These are phyloP conservation scores for Plasmodium billcollinsi DNA, from an alignment of 169 alveolate species.

Conservation along the genomic window DNA sequence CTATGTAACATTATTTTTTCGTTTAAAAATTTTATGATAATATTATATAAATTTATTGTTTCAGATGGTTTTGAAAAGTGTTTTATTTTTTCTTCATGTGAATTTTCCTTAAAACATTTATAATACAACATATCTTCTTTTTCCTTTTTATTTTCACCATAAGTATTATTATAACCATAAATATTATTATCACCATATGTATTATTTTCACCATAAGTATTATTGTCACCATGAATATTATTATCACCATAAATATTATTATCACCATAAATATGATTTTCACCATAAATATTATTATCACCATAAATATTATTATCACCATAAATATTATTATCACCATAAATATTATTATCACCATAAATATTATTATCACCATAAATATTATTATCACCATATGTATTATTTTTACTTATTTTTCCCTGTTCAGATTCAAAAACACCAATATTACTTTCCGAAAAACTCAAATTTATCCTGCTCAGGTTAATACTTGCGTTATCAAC, in stretches of 20 bases:
- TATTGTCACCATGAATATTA: neutral
- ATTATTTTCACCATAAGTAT: neutral
- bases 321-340: neutral
- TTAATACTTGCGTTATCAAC: no score
- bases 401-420: neutral
- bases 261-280: neutral
- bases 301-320: neutral
- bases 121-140: neutral
- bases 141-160: neutral
- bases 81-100: neutral
- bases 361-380: neutral
- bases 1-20: constrained; percentile 5
- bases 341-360: neutral
- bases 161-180: neutral
- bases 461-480: no score
- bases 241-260: neutral
- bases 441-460: no score
- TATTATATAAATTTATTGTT: constrained; percentile 51
- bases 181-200: neutral
- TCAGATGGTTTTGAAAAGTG: constrained; percentile 35
- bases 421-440: no score
- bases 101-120: constrained; percentile 5
- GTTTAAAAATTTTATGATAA: constrained; percentile 18
- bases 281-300: neutral
- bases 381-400: neutral